Base-by-base conservation (phyloP, 2,329 filamentous ascomycete species). In the Pyricularia grisea region DNA sequence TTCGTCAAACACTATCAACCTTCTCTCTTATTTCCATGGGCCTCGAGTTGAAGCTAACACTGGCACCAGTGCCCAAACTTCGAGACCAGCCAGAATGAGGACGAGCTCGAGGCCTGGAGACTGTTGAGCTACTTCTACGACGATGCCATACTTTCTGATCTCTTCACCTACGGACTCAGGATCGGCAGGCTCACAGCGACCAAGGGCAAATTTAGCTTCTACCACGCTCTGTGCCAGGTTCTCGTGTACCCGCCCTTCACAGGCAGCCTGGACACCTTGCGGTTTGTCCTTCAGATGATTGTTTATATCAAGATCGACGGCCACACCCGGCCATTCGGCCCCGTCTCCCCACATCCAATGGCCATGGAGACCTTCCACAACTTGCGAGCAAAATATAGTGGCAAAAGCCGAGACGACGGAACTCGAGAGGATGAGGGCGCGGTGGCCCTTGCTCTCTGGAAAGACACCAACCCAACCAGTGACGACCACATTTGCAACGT, bases 81-180 rank as follows among this genome's bases (percentile, higher is more conserved):
- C 14, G 58, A 61, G 4, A 28, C 23, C 58, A 25, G 23, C 23
- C 9, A 42, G 14, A 14, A 42, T 7, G 36, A 27, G 25, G 27
- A n/a, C 25, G 20, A 69, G 20, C 33, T 31, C 17, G 11, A 31
- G 20, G 58, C 65, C 14, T 68, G 68, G 11, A 65, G 30, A 27
- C n/a, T 50, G n/a, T 4, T 33, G 14, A 9, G 36, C 11, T n/a
- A 42, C 31, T 10, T 66, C 12, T 66, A 20, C 25, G 11, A 66
- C 30, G n/a, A 31, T 6, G 31, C 23, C 23, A 50, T 25, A 3
- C 58, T 66, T 23, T 23, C 20, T 12, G 12, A 20, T n/a, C 33
- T 66, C 20, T 55, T 66, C 33, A 66, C 65, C 20, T 66, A 66
- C 9, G 65, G 65, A 1, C 65, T 66, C n/a, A 50, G 65, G 65